phyloP scores from a whole-genome alignment of 441 rosid genomes.

The Theobroma grandiflorum region DNA sequence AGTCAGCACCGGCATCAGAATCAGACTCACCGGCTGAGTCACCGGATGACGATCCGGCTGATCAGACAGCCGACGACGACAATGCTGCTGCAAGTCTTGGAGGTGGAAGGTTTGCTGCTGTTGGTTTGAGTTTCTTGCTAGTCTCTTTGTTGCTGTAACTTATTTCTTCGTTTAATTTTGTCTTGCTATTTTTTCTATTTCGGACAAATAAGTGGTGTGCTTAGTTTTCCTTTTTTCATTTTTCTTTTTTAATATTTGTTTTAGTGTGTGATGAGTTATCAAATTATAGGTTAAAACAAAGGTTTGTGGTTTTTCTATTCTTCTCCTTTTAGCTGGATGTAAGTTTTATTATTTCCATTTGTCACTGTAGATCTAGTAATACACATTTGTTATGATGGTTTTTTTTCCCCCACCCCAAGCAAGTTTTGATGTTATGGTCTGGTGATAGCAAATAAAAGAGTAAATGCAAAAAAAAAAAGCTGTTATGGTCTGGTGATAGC shows the following conservation, averaged over 20 bases:
- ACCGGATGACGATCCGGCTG: slow-evolving; percentile 62
- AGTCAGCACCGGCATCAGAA: slow-evolving; percentile 43
- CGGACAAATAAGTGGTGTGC: slow-evolving; percentile 43
- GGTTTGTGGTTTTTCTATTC: slow-evolving; percentile 14
- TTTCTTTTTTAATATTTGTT: slow-evolving; percentile 11
- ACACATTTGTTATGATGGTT: slow-evolving; percentile 16
- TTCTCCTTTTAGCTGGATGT: slow-evolving; percentile 14
- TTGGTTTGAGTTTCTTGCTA: slow-evolving; percentile 58
- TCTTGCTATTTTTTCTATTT: slow-evolving; percentile 18
- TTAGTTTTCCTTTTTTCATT: slow-evolving; percentile 8
- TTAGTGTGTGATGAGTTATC: slow-evolving; percentile 22
- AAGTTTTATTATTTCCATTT: slow-evolving; percentile 7
- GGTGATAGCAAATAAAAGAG: too few species aligned
- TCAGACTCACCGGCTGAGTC: slow-evolving; percentile 75
- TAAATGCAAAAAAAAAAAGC: too few species aligned
- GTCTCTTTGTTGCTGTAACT: slow-evolving; percentile 59
- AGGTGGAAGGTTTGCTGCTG: slow-evolving; percentile 46
- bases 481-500: too few species aligned
- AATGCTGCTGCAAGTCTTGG: slow-evolving; percentile 49
- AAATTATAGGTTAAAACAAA: slow-evolving; percentile 7
- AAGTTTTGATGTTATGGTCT: neutral
- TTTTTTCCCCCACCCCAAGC: neutral
- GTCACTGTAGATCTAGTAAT: slow-evolving; percentile 26
- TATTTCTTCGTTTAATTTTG: slow-evolving; percentile 2
- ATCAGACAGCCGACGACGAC: slow-evolving; percentile 60